Evolutionary conservation across 371 early-diverging fungal genomes (phyloP).

Genomic region (Umbelopsis sp.): DNA sequence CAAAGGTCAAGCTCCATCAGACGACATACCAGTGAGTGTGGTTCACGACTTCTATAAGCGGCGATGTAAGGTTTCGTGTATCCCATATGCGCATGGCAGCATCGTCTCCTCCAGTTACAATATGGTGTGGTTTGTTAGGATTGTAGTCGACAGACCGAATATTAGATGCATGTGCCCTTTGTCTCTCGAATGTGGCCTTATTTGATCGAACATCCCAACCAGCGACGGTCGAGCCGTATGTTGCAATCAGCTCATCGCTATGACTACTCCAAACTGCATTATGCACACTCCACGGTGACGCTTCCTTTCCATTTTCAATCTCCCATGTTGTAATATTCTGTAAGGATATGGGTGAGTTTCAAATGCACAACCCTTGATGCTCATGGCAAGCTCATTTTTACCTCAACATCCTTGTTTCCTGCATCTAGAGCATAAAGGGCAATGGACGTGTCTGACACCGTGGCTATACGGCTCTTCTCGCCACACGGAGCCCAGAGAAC

Average conservation of each 20-base stretch:
- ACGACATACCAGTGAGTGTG: slow-evolving; percentile 83
- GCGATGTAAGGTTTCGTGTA: slow-evolving; percentile 53
- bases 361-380: too few relatives aligned
- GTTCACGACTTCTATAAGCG: slow-evolving; percentile 66
- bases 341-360: too few relatives aligned
- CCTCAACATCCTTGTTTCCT: not conserved
- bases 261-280: slow-evolving; percentile 81
- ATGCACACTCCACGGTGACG: slow-evolving; percentile 30
- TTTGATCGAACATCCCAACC: slow-evolving; percentile 75
- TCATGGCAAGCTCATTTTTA: not conserved
- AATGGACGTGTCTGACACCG: not conserved
- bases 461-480: slow-evolving; percentile 10
- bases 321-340: not conserved
- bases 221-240: slow-evolving; percentile 57
- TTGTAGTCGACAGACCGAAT: slow-evolving; percentile 84
- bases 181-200: slow-evolving; percentile 45
- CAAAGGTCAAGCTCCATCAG: not conserved
- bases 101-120: slow-evolving; percentile 88
- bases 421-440: slow-evolving; percentile 15
- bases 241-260: slow-evolving; percentile 57
- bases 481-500: not conserved
- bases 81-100: slow-evolving; percentile 87
- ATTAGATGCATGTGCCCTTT: slow-evolving; percentile 66
- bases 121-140: slow-evolving; percentile 78
- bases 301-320: slow-evolving; percentile 25